Conservation (phyloP, 1,284 basidiomycete genomes). For the Phellopilus nigrolimitatus region DNA sequence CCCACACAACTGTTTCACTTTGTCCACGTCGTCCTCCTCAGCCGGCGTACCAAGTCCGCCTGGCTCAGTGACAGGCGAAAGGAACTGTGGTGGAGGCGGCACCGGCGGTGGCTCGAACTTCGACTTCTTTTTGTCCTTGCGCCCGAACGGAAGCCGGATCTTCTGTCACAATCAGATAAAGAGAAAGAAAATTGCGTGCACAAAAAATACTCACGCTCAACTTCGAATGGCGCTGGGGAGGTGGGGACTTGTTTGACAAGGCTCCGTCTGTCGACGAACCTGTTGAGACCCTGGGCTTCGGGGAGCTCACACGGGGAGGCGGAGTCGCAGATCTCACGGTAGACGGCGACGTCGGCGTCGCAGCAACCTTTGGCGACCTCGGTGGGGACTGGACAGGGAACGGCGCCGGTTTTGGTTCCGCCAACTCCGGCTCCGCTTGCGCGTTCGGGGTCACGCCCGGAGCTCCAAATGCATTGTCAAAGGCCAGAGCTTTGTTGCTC, state of each 20-base stretch:
- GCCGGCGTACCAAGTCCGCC: conserved; percentile 42
- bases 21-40: conserved; percentile 68
- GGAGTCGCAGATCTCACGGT: conserved; percentile 37
- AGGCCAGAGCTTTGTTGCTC: conserved; percentile 37
- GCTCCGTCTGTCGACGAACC: conserved; percentile 49
- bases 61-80: conserved; percentile 42
- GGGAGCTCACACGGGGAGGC: conserved; percentile 49
- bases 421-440: conserved; percentile 2
- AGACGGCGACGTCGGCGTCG: conserved; percentile 29
- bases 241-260: conserved; percentile 40
- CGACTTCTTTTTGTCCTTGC: conserved; percentile 62
- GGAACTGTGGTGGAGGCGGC: conserved; percentile 34
- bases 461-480: conserved; percentile 46
- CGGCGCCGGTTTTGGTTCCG: neutral
- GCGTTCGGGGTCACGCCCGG: conserved; percentile 19
- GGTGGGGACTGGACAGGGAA: conserved; percentile 25
- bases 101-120: conserved; percentile 39
- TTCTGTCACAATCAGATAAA: conserved; percentile 30
- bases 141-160: conserved; percentile 75
- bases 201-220: conserved; percentile 54
- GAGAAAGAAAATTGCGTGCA: conserved; percentile 18
- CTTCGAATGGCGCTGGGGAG: conserved; percentile 57
- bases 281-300: conserved; percentile 50
- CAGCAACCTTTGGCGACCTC: conserved; percentile 33
- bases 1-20: conserved; percentile 69